These are phyloP conservation scores for Lachnellula arida DNA, from an alignment of 2,329 filamentous ascomycete genomes.

Conservation along the genomic window DNA sequence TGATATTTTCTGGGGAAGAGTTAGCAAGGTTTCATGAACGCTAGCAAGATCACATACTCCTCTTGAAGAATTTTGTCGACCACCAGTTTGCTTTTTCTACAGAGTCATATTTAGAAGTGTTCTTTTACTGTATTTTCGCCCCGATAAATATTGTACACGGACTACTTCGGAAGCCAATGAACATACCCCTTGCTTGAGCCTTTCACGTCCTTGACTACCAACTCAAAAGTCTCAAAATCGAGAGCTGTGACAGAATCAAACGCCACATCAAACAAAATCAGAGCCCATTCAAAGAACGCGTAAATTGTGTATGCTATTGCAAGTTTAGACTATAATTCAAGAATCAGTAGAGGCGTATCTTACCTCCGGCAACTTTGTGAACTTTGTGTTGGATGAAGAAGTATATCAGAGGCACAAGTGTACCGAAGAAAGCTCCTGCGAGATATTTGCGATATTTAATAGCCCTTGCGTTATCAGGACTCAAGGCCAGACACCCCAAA, in stretches of 20 bases:
- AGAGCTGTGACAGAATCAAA: slow-evolving; percentile 93
- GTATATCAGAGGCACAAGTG: slow-evolving; percentile 84
- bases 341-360: slow-evolving; percentile 31
- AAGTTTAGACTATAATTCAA: slow-evolving; percentile 21
- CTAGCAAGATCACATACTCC: slow-evolving; percentile 53
- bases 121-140: slow-evolving; percentile 23
- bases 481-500: slow-evolving; percentile 79
- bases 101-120: slow-evolving; percentile 32
- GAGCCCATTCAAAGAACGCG: slow-evolving; percentile 94
- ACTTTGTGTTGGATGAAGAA: slow-evolving; percentile 99
- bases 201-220: slow-evolving; percentile 84
- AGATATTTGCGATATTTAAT: slow-evolving; percentile 87
- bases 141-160: slow-evolving; percentile 44
- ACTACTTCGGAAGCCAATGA: slow-evolving; percentile 87
- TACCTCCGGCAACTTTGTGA: slow-evolving; percentile 88
- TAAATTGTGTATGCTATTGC: slow-evolving; percentile 87
- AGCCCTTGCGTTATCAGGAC: slow-evolving; percentile 75
- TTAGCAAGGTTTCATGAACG: slow-evolving; percentile 27
- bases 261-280: slow-evolving; percentile 90
- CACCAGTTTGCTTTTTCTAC: slow-evolving; percentile 39
- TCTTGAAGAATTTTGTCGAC: slow-evolving; percentile 58
- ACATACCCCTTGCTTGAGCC: slow-evolving; percentile 98
- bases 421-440: slow-evolving; percentile 81
- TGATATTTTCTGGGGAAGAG: slow-evolving; percentile 62
- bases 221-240: slow-evolving; percentile 85